Evolutionary conservation across 768 basidiomycete species (phyloP).

Genomic region (Trametes gibbosa): DNA sequence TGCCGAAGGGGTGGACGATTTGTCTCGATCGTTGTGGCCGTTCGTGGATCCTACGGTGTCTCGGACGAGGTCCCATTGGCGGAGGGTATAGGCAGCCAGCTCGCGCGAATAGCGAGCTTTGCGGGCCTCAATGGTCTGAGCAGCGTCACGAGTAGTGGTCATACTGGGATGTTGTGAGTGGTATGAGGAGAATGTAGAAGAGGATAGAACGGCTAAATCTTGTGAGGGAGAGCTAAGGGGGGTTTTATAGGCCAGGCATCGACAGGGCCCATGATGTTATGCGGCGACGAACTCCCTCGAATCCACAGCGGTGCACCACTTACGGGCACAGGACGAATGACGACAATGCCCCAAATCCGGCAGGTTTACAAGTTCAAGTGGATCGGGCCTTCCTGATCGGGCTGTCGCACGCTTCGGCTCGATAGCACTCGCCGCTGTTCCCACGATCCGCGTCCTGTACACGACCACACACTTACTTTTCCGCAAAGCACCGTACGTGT

Average conservation of each 20-base stretch:
- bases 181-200: neutral
- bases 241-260: constrained; percentile 6
- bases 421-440: neutral
- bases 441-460: neutral
- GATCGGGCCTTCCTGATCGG: constrained; percentile 7
- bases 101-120: constrained; percentile 37
- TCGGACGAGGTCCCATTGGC: constrained; percentile 35
- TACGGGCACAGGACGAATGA: constrained; percentile 10
- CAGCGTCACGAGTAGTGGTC: constrained; percentile 14
- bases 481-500: neutral
- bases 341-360: constrained; percentile 22
- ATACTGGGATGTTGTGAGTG: constrained; percentile 10
- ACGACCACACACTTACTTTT: no score
- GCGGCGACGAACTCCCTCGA: constrained; percentile 16
- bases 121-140: constrained; percentile 26
- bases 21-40: neutral
- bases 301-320: constrained; percentile 19
- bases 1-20: constrained; percentile 2
- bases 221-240: neutral
- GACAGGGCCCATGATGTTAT: constrained; percentile 18
- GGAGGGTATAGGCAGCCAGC: constrained; percentile 38
- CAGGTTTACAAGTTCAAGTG: constrained; percentile 20
- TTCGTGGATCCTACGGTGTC: constrained; percentile 26
- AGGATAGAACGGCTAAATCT: neutral
- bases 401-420: constrained; percentile 5